A percentile compares a stretch with the other conserved stretches of the same genome.
These are phyloP conservation scores for Cytauxzoon felis DNA, from an alignment of 169 alveolate genomes.

Conservation along the genomic window DNA sequence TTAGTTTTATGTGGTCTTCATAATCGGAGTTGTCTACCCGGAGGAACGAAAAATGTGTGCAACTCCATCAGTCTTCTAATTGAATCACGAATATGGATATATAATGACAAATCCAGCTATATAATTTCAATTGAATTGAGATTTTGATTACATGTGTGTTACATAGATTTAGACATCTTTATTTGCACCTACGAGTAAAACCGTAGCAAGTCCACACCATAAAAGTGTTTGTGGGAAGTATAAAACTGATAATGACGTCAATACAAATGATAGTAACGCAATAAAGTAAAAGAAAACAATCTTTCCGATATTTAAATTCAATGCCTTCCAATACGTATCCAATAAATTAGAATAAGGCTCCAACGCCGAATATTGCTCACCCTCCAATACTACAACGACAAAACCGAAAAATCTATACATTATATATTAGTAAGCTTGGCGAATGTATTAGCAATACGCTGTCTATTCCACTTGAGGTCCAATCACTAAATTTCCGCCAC, in stretches of 20 bases:
- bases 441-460: background rate
- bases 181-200: slow-evolving; percentile 1
- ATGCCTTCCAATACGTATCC: slow-evolving; percentile 46
- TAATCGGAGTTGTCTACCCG: too few species aligned
- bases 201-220: slow-evolving; percentile 33
- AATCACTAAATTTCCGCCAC: too few species aligned
- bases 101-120: too few species aligned
- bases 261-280: slow-evolving; percentile 29
- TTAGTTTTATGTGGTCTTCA: too few species aligned
- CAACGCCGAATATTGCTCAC: slow-evolving; percentile 54
- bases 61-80: too few species aligned
- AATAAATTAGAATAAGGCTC: slow-evolving; percentile 45
- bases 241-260: slow-evolving; percentile 39
- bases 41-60: too few species aligned
- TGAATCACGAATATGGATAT: too few species aligned
- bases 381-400: slow-evolving; percentile 37
- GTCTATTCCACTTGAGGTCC: too few species aligned
- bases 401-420: slow-evolving; percentile 42
- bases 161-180: too few species aligned
- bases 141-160: too few species aligned
- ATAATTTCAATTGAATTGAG: too few species aligned
- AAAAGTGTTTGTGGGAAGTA: slow-evolving; percentile 32
- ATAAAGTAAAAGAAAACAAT: slow-evolving; percentile 39
- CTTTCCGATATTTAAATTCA: slow-evolving; percentile 22
- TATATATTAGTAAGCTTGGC: slow-evolving; percentile 1